Evolutionary conservation across 2,329 filamentous ascomycete species (phyloP), one percentile per base, ranked within the genome.

Genomic region (Lecanosticta acicola): DNA sequence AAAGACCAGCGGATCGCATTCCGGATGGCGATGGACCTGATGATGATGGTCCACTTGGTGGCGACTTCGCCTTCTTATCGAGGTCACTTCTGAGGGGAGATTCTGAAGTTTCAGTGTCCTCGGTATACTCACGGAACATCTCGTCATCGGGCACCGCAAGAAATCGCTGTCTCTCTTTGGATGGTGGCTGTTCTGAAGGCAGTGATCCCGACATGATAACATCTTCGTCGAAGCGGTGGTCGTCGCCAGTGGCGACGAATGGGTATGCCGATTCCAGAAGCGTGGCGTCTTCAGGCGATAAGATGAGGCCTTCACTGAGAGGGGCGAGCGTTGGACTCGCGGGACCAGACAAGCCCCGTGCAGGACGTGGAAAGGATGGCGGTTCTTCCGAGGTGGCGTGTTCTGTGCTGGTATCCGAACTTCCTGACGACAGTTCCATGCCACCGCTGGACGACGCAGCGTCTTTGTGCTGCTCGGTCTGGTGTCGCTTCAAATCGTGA

Each of bases 401-500:
- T 5, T 37, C 35, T 16, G 35, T 32, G 33, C 44, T 46, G 16
- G 36, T 20, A 33, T 46, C 44, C 9, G 44, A 46, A 11, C 44
- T 40, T 11, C 24, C 39, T 11, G 38, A 41, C 21, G 39, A 42
- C 4, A 41, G 39, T 26, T 41, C 44, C 26, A 36, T 32, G 9
- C 29, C 32, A 14, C 29, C 20, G 14, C 8, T 11, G 35, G 35
- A 10, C n/a, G n/a, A n/a, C 18, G 38, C 38, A 26, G 21, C 24
- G 4, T 47, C 43, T 8, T 48, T 29, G 32, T 60, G 58, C 50
- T 53, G 51, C 37, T 60, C 58, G 32, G 51, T 54, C 32, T 56
- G 52, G 39, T 60, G 58, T 20, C 58, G 45, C 18, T 51, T 50
- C 10, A 58, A 48, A 39, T 60, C 58, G 39, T 59, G 57, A 10